Evolutionary conservation across 352 stramenopile species (phyloP), one percentile per base, ranked within the genome.

Genomic region (Phytophthora cryptogea): DNA sequence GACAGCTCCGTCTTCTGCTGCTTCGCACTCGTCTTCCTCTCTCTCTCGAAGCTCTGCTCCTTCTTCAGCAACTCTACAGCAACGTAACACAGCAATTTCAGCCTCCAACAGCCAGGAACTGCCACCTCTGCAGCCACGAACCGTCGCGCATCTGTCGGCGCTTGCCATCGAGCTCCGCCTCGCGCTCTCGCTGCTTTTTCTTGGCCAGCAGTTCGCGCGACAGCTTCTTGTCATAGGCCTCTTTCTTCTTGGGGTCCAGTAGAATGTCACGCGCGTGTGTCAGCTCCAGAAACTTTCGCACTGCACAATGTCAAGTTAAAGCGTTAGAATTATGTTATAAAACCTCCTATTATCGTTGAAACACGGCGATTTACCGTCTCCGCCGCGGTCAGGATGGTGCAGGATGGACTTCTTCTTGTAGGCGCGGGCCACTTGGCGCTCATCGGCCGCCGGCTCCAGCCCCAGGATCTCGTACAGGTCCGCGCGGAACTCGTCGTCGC

Each of bases 361-460:
- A 1, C 14, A 20, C n/a, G 36, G 48, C 9, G 33, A 54, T 64
- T 52, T 66, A 94, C 84, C 83, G 42, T 95, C 83, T 48, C 86
- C 86, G 11, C 86, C 83, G 41, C 84, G 85, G 53, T 95, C 86
- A 10, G 86, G 86, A 45, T 95, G 86, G 28, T 92, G 80, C 36
- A 82, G 40, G 20, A 93, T 78, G 7, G 80, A 90, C 66, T 85
- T 88, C 69, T 90, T 90, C 65, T 89, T 92, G 63, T 92, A 95
- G 1, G 86, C 86, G 49, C 80, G 80, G n/a, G 80, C 77, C 14
- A 95, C 77, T 30, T 87, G 72, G 36, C 85, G 80, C 60, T 83
- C 77, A 50, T 90, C 74, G 6, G 75, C 68, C 37, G 78, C 82
- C 44, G 73, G 56, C 32, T 90, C 83, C 37, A 95, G 74, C 8